Evolutionary conservation across 1,139 yeast genomes (phyloP).

Genomic region (Casaregolazyma suthepensis): DNA sequence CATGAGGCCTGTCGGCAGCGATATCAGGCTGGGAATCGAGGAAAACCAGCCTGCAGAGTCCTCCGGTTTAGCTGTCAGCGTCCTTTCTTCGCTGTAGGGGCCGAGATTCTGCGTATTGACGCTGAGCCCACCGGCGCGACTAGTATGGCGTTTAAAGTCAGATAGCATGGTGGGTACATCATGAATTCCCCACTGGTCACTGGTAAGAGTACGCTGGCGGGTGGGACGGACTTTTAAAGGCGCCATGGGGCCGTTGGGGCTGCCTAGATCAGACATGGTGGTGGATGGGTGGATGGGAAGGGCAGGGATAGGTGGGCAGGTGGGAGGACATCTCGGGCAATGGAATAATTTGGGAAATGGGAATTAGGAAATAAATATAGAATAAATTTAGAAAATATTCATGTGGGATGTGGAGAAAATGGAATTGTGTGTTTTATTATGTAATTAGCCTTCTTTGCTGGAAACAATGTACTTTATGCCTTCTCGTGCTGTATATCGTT

Average conservation of each 20-base stretch:
- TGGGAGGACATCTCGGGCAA: background rate
- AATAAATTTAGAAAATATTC: too few relatives aligned
- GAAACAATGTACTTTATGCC: too few relatives aligned
- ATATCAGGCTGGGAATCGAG: slow-evolving; percentile 31
- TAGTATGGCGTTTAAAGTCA: slow-evolving; percentile 35
- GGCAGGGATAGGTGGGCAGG: background rate
- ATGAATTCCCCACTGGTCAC: slow-evolving; percentile 34
- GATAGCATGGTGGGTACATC: slow-evolving; percentile 35
- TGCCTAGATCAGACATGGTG: background rate
- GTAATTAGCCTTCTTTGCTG: too few relatives aligned
- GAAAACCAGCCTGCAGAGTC: slow-evolving; percentile 22
- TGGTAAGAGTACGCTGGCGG: slow-evolving; percentile 19
- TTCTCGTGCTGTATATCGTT: too few relatives aligned
- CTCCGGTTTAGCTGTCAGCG: slow-evolving; percentile 9
- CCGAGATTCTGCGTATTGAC: slow-evolving; percentile 7
- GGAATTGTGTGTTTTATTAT: too few relatives aligned
- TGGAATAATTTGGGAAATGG: background rate
- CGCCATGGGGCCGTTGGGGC: slow-evolving; percentile 1
- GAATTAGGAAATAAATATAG: too few relatives aligned
- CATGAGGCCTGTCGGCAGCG: slow-evolving; percentile 34
- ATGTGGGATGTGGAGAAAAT: too few relatives aligned
- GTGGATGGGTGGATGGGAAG: background rate
- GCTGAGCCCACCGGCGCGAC: slow-evolving; percentile 17
- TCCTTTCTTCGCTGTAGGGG: slow-evolving; percentile 7
- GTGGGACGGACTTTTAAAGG: slow-evolving; percentile 17